phyloP scores from a whole-genome alignment of 2,329 filamentous ascomycete genomes.

The Didymella sp. region DNA sequence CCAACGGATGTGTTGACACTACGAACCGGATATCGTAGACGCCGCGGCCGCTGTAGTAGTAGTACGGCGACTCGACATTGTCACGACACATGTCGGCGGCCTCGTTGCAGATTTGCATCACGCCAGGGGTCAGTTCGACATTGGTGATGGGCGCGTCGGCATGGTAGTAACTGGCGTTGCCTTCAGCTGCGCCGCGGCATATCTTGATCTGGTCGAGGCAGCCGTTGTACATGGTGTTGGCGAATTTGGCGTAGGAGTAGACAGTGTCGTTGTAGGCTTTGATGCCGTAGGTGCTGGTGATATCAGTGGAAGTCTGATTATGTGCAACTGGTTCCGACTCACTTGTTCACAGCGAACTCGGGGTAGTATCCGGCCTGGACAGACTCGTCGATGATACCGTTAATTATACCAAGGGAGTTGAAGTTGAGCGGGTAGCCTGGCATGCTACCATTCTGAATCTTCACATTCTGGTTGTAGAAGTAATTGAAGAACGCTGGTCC shows the following conservation, averaged over 20 bases:
- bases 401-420: slow-evolving; percentile 61
- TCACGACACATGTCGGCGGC: slow-evolving; percentile 64
- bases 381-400: slow-evolving; percentile 54
- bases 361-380: slow-evolving; percentile 60
- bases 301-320: not conserved
- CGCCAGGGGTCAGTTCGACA: slow-evolving; percentile 37
- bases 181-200: slow-evolving; percentile 59
- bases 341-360: slow-evolving; percentile 59
- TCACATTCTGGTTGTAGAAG: slow-evolving; percentile 64
- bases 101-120: slow-evolving; percentile 58
- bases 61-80: slow-evolving; percentile 66
- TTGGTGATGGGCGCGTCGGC: slow-evolving; percentile 24
- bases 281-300: slow-evolving; percentile 58
- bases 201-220: slow-evolving; percentile 58
- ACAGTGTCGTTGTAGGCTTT: slow-evolving; percentile 64
- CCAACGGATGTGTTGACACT: no score
- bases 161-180: slow-evolving; percentile 32
- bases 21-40: slow-evolving; percentile 55
- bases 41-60: slow-evolving; percentile 60
- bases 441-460: slow-evolving; percentile 59
- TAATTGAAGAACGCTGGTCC: slow-evolving; percentile 63
- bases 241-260: slow-evolving; percentile 65
- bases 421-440: slow-evolving; percentile 61
- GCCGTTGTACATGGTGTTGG: slow-evolving; percentile 56
- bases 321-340: not conserved